A percentile compares a stretch with the other conserved stretches of the same genome.
Evolutionary conservation across 441 rosid species (phyloP).

Genomic region (Adansonia madagascariensis): DNA sequence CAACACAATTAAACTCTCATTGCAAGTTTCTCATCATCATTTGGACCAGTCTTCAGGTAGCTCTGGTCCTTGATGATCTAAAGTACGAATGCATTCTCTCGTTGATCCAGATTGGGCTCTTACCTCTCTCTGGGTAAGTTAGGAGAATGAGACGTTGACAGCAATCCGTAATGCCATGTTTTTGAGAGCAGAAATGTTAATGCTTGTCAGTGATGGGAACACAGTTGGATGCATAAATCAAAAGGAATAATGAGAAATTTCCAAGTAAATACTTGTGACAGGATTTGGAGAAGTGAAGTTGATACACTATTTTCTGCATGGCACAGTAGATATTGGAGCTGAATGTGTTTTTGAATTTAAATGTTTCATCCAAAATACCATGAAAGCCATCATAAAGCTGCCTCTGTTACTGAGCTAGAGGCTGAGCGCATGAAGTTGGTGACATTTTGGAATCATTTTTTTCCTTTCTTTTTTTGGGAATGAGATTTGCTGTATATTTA

Average conservation of each 20-base stretch:
- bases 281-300: neutral
- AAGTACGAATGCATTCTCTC: neutral
- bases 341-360: neutral
- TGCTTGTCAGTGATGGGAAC: neutral
- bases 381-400: neutral
- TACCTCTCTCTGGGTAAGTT: neutral
- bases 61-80: conserved; percentile 33
- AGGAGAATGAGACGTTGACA: neutral
- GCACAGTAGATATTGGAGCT: too few species aligned
- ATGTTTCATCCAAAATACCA: conserved; percentile 4
- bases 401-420: neutral
- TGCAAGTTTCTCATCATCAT: conserved; percentile 56
- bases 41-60: conserved; percentile 47
- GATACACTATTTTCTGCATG: neutral
- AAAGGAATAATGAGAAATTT: neutral
- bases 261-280: neutral
- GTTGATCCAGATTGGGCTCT: neutral
- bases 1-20: conserved; percentile 61
- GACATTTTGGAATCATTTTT: neutral
- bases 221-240: neutral
- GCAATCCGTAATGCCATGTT: neutral
- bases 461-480: neutral
- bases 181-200: neutral
- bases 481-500: conserved; percentile 1
- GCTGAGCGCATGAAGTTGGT: neutral